Base-by-base conservation (phyloP, 2,329 filamentous ascomycete genomes). In the Hypoxylon sp. region DNA sequence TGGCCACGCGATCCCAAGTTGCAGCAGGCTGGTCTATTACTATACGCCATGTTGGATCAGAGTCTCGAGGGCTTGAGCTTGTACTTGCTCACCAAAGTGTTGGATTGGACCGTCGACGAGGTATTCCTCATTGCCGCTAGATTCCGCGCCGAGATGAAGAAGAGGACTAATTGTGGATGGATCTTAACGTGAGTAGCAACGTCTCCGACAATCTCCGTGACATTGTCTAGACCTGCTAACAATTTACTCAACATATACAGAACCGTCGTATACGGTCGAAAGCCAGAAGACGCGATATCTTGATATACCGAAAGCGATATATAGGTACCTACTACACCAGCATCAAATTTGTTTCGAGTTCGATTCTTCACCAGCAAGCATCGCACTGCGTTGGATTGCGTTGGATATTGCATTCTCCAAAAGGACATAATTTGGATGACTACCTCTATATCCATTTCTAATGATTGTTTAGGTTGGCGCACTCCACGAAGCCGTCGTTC, bases 1-100 rank as follows among this genome's bases (percentile, higher is more conserved):
- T 79, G 77, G 77, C 60, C 75, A 9, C 65, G 64, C 23, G 74
- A 78, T 48, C 69, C 64, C n/a, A 69, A 63, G 54, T 63, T 74
- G 17, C 71, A 75, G 42, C 69, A 71, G 3, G 63, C 77, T 1
- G 78, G 77, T 2, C 63, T 74, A 19, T 17, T 51, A 2, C 15
- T 51, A 7, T 51, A 29, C n/a, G 48, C 48, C 2, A 51, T 46
- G 48, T 12, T 51, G 13, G 48, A 51, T 7, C 48, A 51, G 29
- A 51, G 48, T 20, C 23, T 46, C 8, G 48, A 51, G 23, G 48
- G 48, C 3, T 40, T 51, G 20, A 27, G 48, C n/a, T 17, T 51
- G 3, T 51, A 46, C 36, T 12, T 51, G 17, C 30, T 51, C 2
- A 51, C 41, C 8, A 51, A 51, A 15, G 20, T 36, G 5, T 5